Evolutionary conservation across 2,329 filamentous ascomycete genomes (phyloP).

Genomic region (Capronia coronata): DNA sequence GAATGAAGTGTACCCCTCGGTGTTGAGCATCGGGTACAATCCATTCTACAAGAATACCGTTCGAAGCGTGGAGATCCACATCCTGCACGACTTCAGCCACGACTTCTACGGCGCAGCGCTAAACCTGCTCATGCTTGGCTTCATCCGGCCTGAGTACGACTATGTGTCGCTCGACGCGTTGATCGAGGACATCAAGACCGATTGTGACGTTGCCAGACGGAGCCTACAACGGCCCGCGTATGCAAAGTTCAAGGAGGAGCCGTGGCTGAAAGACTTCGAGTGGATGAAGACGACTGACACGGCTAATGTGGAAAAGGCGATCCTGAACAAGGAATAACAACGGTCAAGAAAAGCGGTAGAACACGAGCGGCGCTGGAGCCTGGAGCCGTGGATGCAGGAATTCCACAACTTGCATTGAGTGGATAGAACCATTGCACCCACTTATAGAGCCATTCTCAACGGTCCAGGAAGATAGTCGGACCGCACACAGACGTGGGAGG

Average conservation of each 20-base stretch:
- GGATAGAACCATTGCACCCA: no score
- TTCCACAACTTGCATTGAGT: no score
- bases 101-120: slow-evolving; percentile 85
- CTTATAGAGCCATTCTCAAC: no score
- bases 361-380: background rate
- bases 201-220: slow-evolving; percentile 72
- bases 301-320: slow-evolving; percentile 30
- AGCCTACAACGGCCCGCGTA: slow-evolving; percentile 65
- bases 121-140: slow-evolving; percentile 74
- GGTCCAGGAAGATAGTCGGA: no score
- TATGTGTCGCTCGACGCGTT: slow-evolving; percentile 78
- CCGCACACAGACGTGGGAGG: no score
- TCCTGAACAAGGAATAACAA: slow-evolving; percentile 13
- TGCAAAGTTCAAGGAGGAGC: slow-evolving; percentile 43
- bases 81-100: slow-evolving; percentile 52
- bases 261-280: slow-evolving; percentile 29
- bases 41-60: slow-evolving; percentile 94
- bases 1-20: slow-evolving; percentile 63
- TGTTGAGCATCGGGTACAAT: slow-evolving; percentile 94
- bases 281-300: slow-evolving; percentile 31
- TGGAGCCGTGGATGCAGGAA: no score
- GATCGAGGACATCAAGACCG: slow-evolving; percentile 78
- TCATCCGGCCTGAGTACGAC: slow-evolving; percentile 81
- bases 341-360: background rate
- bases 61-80: slow-evolving; percentile 75